Evolutionary conservation across 495 filamentous ascomycete genomes (phyloP).

Genomic region (Aspergillus indologenus): DNA sequence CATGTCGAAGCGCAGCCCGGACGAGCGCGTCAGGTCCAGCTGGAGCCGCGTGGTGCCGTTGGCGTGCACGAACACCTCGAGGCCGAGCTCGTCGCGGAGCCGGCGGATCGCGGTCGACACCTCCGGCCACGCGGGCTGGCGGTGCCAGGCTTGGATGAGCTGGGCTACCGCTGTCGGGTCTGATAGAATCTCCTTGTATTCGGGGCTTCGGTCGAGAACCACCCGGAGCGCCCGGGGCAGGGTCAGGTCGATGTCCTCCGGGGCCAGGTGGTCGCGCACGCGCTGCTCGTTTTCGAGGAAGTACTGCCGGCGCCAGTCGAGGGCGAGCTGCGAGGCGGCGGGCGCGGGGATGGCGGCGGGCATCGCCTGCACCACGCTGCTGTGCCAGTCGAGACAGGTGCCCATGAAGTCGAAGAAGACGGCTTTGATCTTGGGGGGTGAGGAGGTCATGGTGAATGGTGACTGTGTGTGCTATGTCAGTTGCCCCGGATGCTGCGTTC

Average conservation of each 20-base stretch:
- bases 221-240: constrained; percentile 35
- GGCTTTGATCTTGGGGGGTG: constrained; percentile 27
- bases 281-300: constrained; percentile 44
- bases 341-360: constrained; percentile 18
- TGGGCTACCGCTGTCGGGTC: no score
- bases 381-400: constrained; percentile 43
- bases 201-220: constrained; percentile 20
- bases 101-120: constrained; percentile 30
- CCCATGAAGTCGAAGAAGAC: constrained; percentile 47
- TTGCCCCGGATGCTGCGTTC: background rate
- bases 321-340: constrained; percentile 36
- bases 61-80: constrained; percentile 46
- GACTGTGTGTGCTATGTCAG: background rate
- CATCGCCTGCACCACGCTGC: constrained; percentile 23
- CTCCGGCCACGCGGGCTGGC: constrained; percentile 42
- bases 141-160: background rate
- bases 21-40: constrained; percentile 48
- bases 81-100: constrained; percentile 15
- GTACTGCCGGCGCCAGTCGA: constrained; percentile 48
- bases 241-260: constrained; percentile 50
- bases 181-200: background rate
- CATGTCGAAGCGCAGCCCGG: constrained; percentile 48
- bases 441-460: background rate
- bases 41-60: constrained; percentile 55
- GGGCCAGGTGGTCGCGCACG: constrained; percentile 26